Evolutionary conservation across 768 basidiomycete species (phyloP).

Genomic region (Collybia mongolica): DNA sequence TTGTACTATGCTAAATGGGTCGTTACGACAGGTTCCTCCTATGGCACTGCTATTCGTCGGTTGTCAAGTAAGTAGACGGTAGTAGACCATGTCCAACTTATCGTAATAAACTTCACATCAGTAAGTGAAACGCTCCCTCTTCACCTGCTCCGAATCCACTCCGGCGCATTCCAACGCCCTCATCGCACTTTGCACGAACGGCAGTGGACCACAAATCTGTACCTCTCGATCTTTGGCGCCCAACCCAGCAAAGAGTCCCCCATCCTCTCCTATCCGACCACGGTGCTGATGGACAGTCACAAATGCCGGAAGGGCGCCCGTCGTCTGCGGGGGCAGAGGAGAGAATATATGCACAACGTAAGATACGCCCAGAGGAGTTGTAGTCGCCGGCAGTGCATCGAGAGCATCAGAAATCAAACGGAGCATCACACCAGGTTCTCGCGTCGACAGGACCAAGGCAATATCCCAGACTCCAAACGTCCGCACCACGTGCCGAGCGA

Average conservation of each 20-base stretch:
- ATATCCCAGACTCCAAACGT: constrained; percentile 6
- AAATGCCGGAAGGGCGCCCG: not conserved
- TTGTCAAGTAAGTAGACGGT: too few species aligned
- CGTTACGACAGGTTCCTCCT: too few species aligned
- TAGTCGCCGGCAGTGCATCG: not conserved
- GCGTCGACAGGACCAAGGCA: constrained; percentile 6
- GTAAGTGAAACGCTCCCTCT: not conserved
- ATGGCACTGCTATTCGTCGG: too few species aligned
- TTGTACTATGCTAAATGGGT: too few species aligned
- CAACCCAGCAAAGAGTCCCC: not conserved
- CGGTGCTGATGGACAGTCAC: not conserved
- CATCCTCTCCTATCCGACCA: constrained; percentile 1
- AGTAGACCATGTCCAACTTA: too few species aligned
- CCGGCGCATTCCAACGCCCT: not conserved
- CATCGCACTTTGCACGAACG: not conserved
- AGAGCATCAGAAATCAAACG: constrained; percentile 4
- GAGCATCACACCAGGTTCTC: constrained; percentile 8
- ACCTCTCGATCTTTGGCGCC: constrained; percentile 2
- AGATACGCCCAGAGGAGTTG: not conserved
- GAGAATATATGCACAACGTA: not conserved
- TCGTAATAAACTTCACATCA: not conserved
- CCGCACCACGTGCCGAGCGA: not conserved
- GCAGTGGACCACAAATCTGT: constrained; percentile 7
- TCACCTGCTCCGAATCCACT: not conserved
- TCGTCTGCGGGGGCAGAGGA: not conserved